Base-by-base conservation (phyloP, 441 rosid genomes). In the Erodium texanum region DNA sequence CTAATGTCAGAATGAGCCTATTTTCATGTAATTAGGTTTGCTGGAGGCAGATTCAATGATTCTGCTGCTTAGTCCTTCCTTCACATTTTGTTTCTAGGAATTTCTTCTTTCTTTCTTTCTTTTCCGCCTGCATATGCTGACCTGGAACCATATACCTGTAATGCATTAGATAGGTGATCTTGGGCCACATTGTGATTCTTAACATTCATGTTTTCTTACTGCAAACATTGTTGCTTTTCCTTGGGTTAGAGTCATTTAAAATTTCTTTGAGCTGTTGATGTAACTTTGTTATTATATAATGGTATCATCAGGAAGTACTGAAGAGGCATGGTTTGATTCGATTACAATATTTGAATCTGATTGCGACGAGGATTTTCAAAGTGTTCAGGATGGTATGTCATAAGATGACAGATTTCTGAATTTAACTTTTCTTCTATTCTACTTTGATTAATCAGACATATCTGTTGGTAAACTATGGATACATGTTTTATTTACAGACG, bases 301-400 rank as follows among this genome's bases (percentile, higher is more conserved):
- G 48, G 71, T 65, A 23, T 68, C 78, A 45, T 81, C 84, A 78
- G 96, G 89, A 71, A 87, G 85, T 63, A 71, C 66, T 12, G 89
- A 89, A 38, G 98, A 89, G 68, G 78, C 87, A 19, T 92, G 93
- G 24, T 56, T 19, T 20, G 62, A 56, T 20, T 56, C 62, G 8
- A 20, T 56, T 19, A 5, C 62, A 9, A 56, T 56, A 20, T 56
- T 56, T 11, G 62, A 56, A 22, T 84, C 94, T 24, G 96, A 92
- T 70, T 74, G 89, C 73, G 98, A 92, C 1, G 94, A 88, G 29
- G 98, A 92, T 66, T 92, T 80, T 45, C 76, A 83, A 69, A 89
- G 98, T 74, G 83, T 89, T 56, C 81, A 84, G 11, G 98, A 89
- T 73, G 96, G 97, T 89, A 85, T 2, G 43, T 38, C 14, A 38